Base-by-base conservation (phyloP, 179 eudicot species). In the Beta macrorhiza region DNA sequence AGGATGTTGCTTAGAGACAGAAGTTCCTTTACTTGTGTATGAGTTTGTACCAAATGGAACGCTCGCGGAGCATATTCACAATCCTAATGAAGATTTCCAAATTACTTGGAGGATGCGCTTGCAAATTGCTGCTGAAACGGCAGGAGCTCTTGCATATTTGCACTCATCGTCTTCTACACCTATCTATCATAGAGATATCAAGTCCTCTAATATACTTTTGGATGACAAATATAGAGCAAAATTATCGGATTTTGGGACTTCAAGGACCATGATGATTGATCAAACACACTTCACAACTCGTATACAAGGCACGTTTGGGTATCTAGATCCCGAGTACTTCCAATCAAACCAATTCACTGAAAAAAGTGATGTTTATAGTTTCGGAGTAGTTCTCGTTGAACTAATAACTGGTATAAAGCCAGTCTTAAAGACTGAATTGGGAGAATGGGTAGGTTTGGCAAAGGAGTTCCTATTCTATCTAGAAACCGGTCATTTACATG, bases 11-110 rank as follows among this genome's bases (percentile, higher is more conserved):
- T 80, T 80, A 58, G 82, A 80, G 71, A 80, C 82, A 49, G 72
- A 80, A 73, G 82, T 80, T 2, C 89, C 89, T 16, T 68, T 76
- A n/a, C 78, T 80, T 2, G 82, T 80, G 15, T 80, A 80, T 32
- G 82, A 80, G 74, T 81, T 74, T 49, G 29, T 86, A 73, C 65
- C 83, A 7, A 82, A 81, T 22, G 86, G 84, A 19, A 88, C 84
- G 1, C 83, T 88, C 44, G 82, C 63, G 15, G 63, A 82, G 51
- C 72, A 82, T 45, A 73, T 88, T 14, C 88, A 88, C 77, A 58
- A 82, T 13, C 73, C 81, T 16, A 77, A n/a, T 20, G 72, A 81
- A 29, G 83, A 78, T 19, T 76, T 73, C 29, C 69, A 70, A 29
- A 75, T 88, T 17, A 20, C 64, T 9, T 81, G 83, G 83, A 65